Evolutionary conservation across 2,329 filamentous ascomycete genomes (phyloP).

Genomic region (Pyrenochaeta sp.): DNA sequence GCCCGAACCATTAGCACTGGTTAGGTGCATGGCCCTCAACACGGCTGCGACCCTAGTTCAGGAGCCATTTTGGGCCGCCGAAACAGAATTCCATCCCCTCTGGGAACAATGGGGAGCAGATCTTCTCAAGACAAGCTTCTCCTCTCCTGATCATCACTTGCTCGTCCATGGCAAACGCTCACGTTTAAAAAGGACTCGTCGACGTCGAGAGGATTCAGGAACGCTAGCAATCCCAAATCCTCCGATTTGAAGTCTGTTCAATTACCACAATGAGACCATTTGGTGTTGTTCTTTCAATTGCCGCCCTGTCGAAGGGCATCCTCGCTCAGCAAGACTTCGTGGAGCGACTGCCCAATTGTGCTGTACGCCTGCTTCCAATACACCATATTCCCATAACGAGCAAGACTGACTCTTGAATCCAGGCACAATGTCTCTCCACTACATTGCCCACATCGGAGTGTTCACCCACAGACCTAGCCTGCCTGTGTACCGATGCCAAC

Average conservation of each 20-base stretch:
- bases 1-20: not conserved
- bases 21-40: not conserved
- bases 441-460: constrained; percentile 28
- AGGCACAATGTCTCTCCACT: constrained; percentile 29
- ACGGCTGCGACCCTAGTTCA: not conserved
- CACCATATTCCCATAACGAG: not conserved
- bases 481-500: constrained; percentile 35
- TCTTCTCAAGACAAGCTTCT: not conserved
- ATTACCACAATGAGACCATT: constrained; percentile 16
- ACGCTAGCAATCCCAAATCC: not conserved
- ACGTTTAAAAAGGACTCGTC: not conserved
- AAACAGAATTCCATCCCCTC: not conserved
- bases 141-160: not conserved
- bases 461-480: constrained; percentile 31
- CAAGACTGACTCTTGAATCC: not conserved
- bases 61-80: not conserved
- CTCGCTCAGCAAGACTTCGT: constrained; percentile 28
- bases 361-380: constrained; percentile 6
- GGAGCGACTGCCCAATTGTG: constrained; percentile 19
- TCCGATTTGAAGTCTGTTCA: not conserved
- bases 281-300: constrained; percentile 1
- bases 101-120: not conserved
- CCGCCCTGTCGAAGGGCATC: constrained; percentile 6
- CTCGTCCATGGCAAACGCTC: not conserved
- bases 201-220: not conserved